Evolutionary conservation across 2,329 filamentous ascomycete genomes (phyloP).

Genomic region (Colletotrichum godetiae): DNA sequence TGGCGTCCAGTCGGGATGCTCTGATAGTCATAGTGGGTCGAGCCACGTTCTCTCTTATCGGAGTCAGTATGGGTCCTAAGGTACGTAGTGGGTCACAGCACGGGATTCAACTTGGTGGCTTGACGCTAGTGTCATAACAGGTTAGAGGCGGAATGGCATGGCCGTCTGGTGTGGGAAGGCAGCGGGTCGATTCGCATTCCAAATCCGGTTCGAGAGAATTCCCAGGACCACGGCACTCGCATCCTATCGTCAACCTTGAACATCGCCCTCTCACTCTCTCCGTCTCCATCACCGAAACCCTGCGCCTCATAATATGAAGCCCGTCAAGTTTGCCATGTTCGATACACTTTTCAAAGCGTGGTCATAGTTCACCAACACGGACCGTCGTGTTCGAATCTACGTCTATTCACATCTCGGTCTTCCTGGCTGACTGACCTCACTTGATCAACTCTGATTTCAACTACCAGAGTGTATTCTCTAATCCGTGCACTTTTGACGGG

Average conservation of each 20-base stretch:
- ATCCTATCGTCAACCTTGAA: too few species aligned
- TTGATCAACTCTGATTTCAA: not conserved
- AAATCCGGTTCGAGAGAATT: not conserved
- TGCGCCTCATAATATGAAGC: conserved; percentile 16
- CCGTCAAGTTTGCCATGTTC: too few species aligned
- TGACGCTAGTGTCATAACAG: not conserved
- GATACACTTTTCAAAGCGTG: not conserved
- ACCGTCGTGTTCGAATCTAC: not conserved
- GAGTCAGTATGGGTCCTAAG: not conserved
- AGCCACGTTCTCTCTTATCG: not conserved
- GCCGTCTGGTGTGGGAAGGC: not conserved
- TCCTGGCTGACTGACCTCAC: not conserved
- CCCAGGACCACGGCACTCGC: not conserved
- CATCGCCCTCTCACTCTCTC: not conserved
- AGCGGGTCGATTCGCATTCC: not conserved
- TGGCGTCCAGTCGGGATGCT: conserved; percentile 23
- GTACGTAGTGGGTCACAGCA: accelerated
- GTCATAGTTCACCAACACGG: not conserved
- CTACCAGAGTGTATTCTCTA: not conserved
- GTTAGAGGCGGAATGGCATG: too few species aligned
- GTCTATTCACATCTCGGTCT: not conserved
- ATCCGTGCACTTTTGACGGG: not conserved
- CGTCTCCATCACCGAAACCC: conserved; percentile 18
- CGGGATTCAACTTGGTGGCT: not conserved
- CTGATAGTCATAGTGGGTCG: not conserved